Percentiles rank a stretch among this genome's conserved stretches.
Evolutionary conservation across 1,284 basidiomycete genomes (phyloP).

Genomic region (Boletus calvinii): DNA sequence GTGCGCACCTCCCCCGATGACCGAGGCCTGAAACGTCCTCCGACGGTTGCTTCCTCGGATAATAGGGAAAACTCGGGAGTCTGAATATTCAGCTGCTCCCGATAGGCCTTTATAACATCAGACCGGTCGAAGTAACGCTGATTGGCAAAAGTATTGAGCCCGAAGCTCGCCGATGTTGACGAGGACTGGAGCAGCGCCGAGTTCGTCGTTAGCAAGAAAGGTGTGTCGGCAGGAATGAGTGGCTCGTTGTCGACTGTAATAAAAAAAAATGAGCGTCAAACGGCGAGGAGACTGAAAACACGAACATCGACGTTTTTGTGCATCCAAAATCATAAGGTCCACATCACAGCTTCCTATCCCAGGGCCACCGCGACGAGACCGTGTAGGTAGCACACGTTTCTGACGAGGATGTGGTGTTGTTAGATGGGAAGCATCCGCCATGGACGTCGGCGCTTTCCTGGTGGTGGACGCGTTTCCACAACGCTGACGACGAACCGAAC

Average conservation of each 20-base stretch:
- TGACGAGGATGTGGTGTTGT: conserved; percentile 39
- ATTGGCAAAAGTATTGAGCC: conserved; percentile 57
- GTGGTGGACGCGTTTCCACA: conserved; percentile 6
- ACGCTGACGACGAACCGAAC: conserved; percentile 5
- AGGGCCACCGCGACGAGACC: conserved; percentile 75
- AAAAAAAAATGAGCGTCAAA: conserved; percentile 20
- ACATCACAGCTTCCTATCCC: conserved; percentile 73
- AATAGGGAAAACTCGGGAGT: conserved; percentile 66
- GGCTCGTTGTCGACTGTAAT: conserved; percentile 66
- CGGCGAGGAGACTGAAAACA: conserved; percentile 25
- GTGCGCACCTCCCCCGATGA: conserved; percentile 65
- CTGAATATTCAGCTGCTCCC: conserved; percentile 66
- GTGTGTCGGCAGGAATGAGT: conserved; percentile 62
- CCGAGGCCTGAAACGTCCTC: conserved; percentile 65
- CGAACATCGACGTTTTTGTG: conserved; percentile 75
- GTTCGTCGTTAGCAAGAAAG: conserved; percentile 71
- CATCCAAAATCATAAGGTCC: conserved; percentile 83
- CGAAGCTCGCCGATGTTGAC: conserved; percentile 36
- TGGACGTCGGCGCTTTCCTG: conserved; percentile 19
- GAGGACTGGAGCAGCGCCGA: conserved; percentile 41
- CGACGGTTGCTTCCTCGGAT: conserved; percentile 57
- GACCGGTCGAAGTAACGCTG: conserved; percentile 76
- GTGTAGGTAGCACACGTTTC: conserved; percentile 77
- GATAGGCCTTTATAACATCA: conserved; percentile 69
- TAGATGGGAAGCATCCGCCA: conserved; percentile 27